Base-by-base conservation (phyloP, 257 asterid species). In the Nicotiana tabacum region DNA sequence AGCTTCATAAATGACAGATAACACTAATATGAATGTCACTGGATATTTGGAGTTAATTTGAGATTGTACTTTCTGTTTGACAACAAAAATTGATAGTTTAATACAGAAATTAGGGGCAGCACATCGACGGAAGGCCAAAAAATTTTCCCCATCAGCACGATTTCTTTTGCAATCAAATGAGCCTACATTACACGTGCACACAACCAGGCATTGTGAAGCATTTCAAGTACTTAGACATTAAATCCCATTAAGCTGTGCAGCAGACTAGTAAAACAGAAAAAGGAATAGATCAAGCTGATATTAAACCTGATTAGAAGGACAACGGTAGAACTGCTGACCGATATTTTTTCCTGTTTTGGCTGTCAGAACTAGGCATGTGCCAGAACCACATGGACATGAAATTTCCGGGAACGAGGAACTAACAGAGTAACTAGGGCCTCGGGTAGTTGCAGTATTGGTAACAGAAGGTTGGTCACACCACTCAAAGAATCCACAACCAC, bases 401-500 rank as follows among this genome's bases (percentile, higher is more conserved):
- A 83, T 78, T 17, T 77, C 82, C 24, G 68, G 83, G 51, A 55
- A 17, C 3, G 78, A 64, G 46, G 82, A 64, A 10, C 27, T 77
- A 17, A 68, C 46, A 18, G 70, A 4, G 68, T 77, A 43, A 39
- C 35, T 82, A n/a, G 24, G 60, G 48, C 66, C 53, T 82, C 56
- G 56, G 61, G 21, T 18, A 24, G 81, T 56, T 39, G 64, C 16
- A 60, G 21, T n/a, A 78, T 83, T 66, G 35, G 70, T 35, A 32
- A 79, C 77, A 4, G 79, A 78, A 21, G 70, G 77, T 46, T 83
- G 60, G 79, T 77, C 83, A 66, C 85, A 77, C 85, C 85, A 83
- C 65, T 77, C 72, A 21, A 83, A 83, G 85, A 83, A 83, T 65
- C 82, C 85, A 77, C 85, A 83, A 24, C 85, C 85, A 65, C 85